A percentile compares a stretch with the other conserved stretches of the same genome.
Conservation (phyloP, 1,139 yeast genomes). For the Scheffersomyces lignicola region DNA sequence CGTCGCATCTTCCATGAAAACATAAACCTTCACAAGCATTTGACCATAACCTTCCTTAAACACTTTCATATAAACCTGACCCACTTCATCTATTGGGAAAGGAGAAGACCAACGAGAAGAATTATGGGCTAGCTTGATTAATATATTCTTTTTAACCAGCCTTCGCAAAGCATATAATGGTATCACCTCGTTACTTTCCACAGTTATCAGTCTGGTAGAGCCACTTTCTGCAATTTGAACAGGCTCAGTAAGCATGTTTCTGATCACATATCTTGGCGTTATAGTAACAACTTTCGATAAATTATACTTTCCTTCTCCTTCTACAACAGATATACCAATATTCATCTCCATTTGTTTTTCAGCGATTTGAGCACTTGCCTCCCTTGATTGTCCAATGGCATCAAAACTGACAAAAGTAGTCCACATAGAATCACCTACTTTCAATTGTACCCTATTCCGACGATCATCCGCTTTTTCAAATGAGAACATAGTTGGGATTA, state of each 20-base stretch:
- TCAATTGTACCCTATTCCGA: conserved; percentile 67
- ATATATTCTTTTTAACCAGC: conserved; percentile 50
- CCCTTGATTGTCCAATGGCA: conserved; percentile 82
- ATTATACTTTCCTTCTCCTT: conserved; percentile 86
- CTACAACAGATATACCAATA: conserved; percentile 72
- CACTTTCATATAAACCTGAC: conserved; percentile 74
- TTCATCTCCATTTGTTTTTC: conserved; percentile 68
- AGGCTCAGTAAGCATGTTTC: conserved; percentile 58
- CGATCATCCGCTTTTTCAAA: conserved; percentile 61
- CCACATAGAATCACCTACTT: conserved; percentile 72
- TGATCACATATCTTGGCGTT: conserved; percentile 78
- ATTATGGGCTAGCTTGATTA: conserved; percentile 58
- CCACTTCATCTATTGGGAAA: conserved; percentile 78
- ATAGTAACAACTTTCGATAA: conserved; percentile 76
- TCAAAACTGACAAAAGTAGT: conserved; percentile 81
- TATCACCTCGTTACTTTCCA: conserved; percentile 49
- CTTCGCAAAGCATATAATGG: conserved; percentile 70
- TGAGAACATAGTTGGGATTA: conserved; percentile 78
- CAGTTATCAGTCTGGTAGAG: conserved; percentile 43
- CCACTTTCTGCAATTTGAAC: conserved; percentile 73
- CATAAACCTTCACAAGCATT: conserved; percentile 67
- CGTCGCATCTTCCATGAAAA: conserved; percentile 76
- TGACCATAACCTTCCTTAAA: conserved; percentile 65
- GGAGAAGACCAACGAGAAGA: conserved; percentile 82
- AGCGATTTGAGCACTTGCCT: conserved; percentile 58